These are phyloP conservation scores for Yamadazyma takamatsuzukensis DNA, from an alignment of 805 yeast species.

Conservation along the genomic window DNA sequence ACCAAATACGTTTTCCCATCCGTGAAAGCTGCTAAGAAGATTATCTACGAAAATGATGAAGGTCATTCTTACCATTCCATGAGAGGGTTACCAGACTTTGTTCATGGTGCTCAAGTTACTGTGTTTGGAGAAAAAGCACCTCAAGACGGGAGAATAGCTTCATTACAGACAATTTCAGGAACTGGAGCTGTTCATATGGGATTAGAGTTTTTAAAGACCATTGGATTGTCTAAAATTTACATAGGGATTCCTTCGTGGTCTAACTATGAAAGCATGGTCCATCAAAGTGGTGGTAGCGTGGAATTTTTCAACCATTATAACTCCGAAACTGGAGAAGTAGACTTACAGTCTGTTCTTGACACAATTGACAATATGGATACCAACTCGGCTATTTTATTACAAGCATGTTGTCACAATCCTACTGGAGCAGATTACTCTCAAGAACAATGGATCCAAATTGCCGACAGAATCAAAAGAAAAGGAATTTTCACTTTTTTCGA, in stretches of 20 bases:
- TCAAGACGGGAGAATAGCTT: conserved; percentile 24
- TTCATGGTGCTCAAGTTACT: conserved; percentile 28
- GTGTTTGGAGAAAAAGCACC: conserved; percentile 30
- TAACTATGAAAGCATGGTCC: conserved; percentile 35
- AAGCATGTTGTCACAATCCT: conserved; percentile 45
- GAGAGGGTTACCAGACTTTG: conserved; percentile 39
- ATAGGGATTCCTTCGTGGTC: conserved; percentile 40
- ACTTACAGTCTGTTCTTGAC: conserved; percentile 21
- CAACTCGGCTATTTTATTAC: conserved; percentile 33
- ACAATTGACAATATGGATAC: conserved; percentile 29
- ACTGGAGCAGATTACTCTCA: conserved; percentile 38
- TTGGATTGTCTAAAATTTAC: conserved; percentile 24
- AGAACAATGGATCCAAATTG: conserved; percentile 35
- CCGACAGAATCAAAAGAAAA: conserved; percentile 20
- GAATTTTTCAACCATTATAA: conserved; percentile 30
- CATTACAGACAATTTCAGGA: conserved; percentile 40
- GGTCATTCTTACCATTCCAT: conserved; percentile 44
- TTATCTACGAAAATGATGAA: conserved; percentile 30
- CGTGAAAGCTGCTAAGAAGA: conserved; percentile 32
- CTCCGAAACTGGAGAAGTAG: conserved; percentile 22
- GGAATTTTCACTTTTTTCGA: conserved; percentile 32
- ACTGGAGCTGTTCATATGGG: conserved; percentile 43
- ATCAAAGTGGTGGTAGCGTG: conserved; percentile 25
- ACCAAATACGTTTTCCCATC: conserved; percentile 34
- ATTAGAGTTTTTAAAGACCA: conserved; percentile 19